Base-by-base conservation (phyloP, 495 filamentous ascomycete genomes). In the Xylaria bambusicola region DNA sequence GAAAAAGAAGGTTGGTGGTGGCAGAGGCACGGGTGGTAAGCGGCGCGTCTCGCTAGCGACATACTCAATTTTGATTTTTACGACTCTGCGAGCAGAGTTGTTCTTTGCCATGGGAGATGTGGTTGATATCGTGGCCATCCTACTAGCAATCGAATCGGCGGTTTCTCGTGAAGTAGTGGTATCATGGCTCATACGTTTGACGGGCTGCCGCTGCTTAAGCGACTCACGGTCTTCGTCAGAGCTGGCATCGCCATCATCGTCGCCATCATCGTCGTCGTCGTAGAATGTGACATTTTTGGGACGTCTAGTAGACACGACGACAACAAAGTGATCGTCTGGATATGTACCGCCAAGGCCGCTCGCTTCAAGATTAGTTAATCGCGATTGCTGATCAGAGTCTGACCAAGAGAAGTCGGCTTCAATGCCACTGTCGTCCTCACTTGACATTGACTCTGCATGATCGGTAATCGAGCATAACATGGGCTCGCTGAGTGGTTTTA, bases 311-410 rank as follows among this genome's bases (percentile, higher is more conserved):
- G 75, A 67, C 5, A 89, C 84, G 18, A 77, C 63, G 26, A 90
- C 70, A 3, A 77, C 70, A 65, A 90, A 90, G 61, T 90, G 84
- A 68, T 91, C 88, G 41, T 82, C 81, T 1, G 86, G 87, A 45
- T 76, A 77, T 18, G 88, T 80, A 31, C 84, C 85, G 21, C 86
- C 86, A 18, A 90, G 63, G 10, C 88, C 88, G 50, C 84, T 86
- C 2, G 82, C 84, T 59, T 85, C 80, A 38, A 91, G 75, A 33
- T 67, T 62, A 26, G 62, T 53, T 17, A 71, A 12, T 2, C 60
- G 44, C 6, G 61, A 31, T n/a, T 58, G 52, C 38, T 71, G 67
- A 1, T 62, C 60, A 13, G 58, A 56, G 48, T 75, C 68, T 10
- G 71, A 72, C 75, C 76, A 73, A 17, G 72, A 62, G 31, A 77